Evolutionary conservation across 163 green algal genomes (phyloP), one percentile per base, ranked within the genome.

Genomic region (Prototheca cutis): DNA sequence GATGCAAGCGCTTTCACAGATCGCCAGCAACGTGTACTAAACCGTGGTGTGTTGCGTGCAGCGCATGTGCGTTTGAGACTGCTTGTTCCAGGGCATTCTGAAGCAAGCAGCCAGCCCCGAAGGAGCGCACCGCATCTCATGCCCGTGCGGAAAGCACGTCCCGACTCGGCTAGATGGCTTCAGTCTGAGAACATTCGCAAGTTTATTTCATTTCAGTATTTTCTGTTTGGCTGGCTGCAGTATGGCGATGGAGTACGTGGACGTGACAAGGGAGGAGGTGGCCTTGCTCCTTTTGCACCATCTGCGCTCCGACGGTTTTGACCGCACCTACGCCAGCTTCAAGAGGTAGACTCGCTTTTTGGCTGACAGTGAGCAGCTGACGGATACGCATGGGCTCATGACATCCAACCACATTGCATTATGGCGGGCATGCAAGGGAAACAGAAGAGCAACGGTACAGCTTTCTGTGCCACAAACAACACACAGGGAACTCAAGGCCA

Each of bases 401-500:
- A 21, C 18, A 15, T 21, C 47, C 25, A 1, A 29, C 18, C 19
- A 17, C 15, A 53, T 53, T 53, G 47, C 47, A 17, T 27, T n/a
- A n/a, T n/a, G n/a, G n/a, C n/a, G n/a, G n/a, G n/a, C n/a, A n/a
- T n/a, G n/a, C n/a, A n/a, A n/a, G n/a, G n/a, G n/a, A n/a, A n/a
- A n/a, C n/a, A n/a, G n/a, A n/a, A n/a, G n/a, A n/a, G n/a, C n/a
- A n/a, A n/a, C n/a, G n/a, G n/a, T n/a, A n/a, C n/a, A n/a, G 47
- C 47, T 47, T 59, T 51, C 25, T n/a, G 8, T n/a, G 21, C 53
- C 53, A 47, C 53, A 17, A 13, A 59, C 48, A 4, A 7, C 40
- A 19, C 32, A 8, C 54, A 61, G 54, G 54, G 54, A 61, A 10
- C 27, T 39, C 25, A 52, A 52, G 40, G 27, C 48, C 5, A 13